phyloP scores from a whole-genome alignment of 768 basidiomycete species.

The Leucocoprinus leucothites region DNA sequence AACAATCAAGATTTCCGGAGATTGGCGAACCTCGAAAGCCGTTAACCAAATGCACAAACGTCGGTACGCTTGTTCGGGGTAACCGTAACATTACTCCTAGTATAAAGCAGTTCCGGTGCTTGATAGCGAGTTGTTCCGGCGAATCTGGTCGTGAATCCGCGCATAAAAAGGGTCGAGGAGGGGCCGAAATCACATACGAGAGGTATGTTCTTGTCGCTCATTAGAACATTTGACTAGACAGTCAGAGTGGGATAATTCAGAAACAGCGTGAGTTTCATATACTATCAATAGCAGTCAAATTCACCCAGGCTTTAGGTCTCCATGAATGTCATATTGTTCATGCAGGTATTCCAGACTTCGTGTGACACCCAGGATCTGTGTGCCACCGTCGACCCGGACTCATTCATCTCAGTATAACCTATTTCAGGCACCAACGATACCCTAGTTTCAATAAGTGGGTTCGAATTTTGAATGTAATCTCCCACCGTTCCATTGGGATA shows the following conservation, averaged over 20 bases:
- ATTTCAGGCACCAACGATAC: slow-evolving; percentile 10
- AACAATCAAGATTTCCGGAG: not conserved
- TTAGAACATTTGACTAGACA: slow-evolving; percentile 16
- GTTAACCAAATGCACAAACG: slow-evolving; percentile 16
- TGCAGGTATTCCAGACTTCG: slow-evolving; percentile 18
- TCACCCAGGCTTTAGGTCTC: slow-evolving; percentile 17
- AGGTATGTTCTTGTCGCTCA: slow-evolving; percentile 10
- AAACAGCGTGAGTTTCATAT: no score
- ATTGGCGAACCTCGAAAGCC: slow-evolving; percentile 12
- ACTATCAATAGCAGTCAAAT: not conserved
- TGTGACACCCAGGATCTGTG: slow-evolving; percentile 14
- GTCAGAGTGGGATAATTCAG: no score
- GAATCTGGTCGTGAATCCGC: slow-evolving; percentile 16
- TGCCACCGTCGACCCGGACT: not conserved
- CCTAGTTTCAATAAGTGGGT: slow-evolving; percentile 5
- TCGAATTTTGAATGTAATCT: slow-evolving; percentile 1
- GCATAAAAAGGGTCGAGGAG: slow-evolving; percentile 11
- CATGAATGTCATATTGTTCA: slow-evolving; percentile 13
- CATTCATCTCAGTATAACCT: no score
- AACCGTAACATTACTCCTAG: not conserved
- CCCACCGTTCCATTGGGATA: slow-evolving; percentile 7
- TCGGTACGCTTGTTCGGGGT: slow-evolving; percentile 14
- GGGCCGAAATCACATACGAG: slow-evolving; percentile 13
- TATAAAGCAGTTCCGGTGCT: slow-evolving; percentile 16
- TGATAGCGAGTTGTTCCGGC: slow-evolving; percentile 14